Evolutionary conservation across 371 early-diverging fungal genomes (phyloP).

Genomic region (Mucor piriformis): DNA sequence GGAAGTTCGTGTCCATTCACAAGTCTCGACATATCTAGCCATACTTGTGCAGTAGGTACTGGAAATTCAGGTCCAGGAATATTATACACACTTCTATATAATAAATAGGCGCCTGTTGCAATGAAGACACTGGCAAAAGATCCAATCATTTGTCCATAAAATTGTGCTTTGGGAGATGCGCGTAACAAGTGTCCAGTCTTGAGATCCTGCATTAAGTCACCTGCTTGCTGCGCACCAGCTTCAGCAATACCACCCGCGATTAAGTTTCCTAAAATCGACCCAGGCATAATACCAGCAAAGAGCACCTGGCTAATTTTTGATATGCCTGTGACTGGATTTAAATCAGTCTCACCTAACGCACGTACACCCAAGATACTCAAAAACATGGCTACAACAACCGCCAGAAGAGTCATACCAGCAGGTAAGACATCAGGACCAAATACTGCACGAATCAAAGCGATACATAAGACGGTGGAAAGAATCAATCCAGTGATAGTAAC

Average conservation of each 20-base stretch:
- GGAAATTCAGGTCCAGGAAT: constrained; percentile 76
- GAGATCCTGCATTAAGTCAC: constrained; percentile 88
- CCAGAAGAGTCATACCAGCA: constrained; percentile 54
- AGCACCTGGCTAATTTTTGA: constrained; percentile 86
- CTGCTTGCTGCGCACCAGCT: constrained; percentile 72
- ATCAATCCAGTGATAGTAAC: constrained; percentile 65
- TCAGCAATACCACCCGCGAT: constrained; percentile 88
- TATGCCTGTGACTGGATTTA: constrained; percentile 84
- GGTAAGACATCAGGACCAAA: constrained; percentile 59
- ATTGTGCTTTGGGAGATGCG: constrained; percentile 85
- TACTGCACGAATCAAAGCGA: constrained; percentile 59
- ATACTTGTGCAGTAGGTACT: constrained; percentile 79
- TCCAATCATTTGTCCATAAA: constrained; percentile 84
- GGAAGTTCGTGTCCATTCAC: constrained; percentile 82
- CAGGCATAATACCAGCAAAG: constrained; percentile 76
- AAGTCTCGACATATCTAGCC: constrained; percentile 81
- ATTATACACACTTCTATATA: constrained; percentile 74
- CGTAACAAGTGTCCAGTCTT: constrained; percentile 84
- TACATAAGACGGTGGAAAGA: constrained; percentile 60
- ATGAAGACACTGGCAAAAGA: constrained; percentile 65
- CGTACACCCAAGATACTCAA: constrained; percentile 70
- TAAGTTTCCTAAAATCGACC: constrained; percentile 76
- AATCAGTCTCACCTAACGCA: constrained; percentile 81
- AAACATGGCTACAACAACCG: constrained; percentile 62
- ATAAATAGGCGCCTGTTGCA: constrained; percentile 62